Evolutionary conservation across 2,329 filamentous ascomycete species (phyloP), one percentile per base, ranked within the genome.

Genomic region (Alternaria sp.): DNA sequence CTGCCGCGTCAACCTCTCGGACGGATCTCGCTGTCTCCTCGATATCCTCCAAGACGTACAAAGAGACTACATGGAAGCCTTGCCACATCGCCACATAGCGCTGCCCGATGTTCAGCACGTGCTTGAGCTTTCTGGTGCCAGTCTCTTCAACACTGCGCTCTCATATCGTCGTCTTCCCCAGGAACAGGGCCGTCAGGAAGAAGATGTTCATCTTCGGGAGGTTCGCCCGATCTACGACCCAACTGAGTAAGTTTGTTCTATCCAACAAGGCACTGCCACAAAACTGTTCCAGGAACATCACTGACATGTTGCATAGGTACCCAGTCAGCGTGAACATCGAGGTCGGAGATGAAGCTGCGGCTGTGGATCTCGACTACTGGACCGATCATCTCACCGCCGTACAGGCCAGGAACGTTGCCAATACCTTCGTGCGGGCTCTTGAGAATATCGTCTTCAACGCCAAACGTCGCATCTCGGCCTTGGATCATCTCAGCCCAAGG

Each of bases 291-390:
- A 24, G 6, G 24, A n/a, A 32, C 18, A 11, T 7, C 16, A 44
- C 38, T 59, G 44, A 59, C 43, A 5, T 14, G 5, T 5, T 28
- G 7, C 8, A 8, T 16, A 63, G 61, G 20, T 82, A 83, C 61
- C 78, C 80, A 2, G 74, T 84, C 0, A 83, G 80, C 16, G 69
- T 84, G 54, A 84, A 84, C 49, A 80, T 84, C 20, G 82, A 84
- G 59, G 78, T 81, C 2, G 76, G 78, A 6, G 81, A 83, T 20
- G 66, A 74, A 16, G 67, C 60, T 24, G 68, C 67, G 8, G 68
- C 72, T 11, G 67, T 75, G 22, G 74, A 76, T 48, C 68, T 77
- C 4, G 75, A 77, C 30, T 75, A 75, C 47, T 77, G 74, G 74
- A 72, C 71, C 1, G 72, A 77, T 42, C 66, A 74, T 49, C 59